Evolutionary conservation across 2,329 filamentous ascomycete genomes (phyloP).

Genomic region (Colletotrichum destructivum): DNA sequence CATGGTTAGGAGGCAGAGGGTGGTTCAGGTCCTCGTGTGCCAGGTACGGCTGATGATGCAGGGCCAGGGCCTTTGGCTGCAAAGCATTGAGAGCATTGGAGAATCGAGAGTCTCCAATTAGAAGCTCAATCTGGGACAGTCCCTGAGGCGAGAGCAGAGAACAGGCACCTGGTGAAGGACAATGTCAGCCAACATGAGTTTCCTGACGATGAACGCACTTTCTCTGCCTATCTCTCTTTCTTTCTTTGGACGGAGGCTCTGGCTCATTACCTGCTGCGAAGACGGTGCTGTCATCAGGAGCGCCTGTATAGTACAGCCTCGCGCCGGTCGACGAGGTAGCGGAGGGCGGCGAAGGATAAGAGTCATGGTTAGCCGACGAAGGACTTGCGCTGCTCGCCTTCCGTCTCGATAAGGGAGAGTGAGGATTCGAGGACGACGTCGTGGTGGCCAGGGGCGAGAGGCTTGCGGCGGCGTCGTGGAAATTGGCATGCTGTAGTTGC

Average conservation of each 20-base stretch:
- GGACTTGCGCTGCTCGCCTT: slow-evolving; percentile 35
- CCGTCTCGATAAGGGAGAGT: slow-evolving; percentile 29
- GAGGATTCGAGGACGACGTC: slow-evolving; percentile 46
- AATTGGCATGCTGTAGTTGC: slow-evolving; percentile 7
- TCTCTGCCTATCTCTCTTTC: no score
- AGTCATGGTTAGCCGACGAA: slow-evolving; percentile 29
- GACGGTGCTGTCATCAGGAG: slow-evolving; percentile 18
- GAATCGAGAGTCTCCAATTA: slow-evolving; percentile 36
- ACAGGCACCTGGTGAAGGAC: slow-evolving; percentile 17
- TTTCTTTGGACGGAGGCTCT: background rate
- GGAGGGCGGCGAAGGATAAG: slow-evolving; percentile 31
- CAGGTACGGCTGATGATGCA: slow-evolving; percentile 13
- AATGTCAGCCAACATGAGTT: slow-evolving; percentile 5
- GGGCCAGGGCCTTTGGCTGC: background rate
- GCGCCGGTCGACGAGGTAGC: slow-evolving; percentile 34
- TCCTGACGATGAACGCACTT: background rate
- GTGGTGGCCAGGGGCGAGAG: slow-evolving; percentile 11
- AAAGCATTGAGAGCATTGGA: slow-evolving; percentile 11
- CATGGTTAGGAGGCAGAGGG: slow-evolving; percentile 36
- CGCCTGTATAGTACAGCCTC: slow-evolving; percentile 31
- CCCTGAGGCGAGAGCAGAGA: slow-evolving; percentile 35
- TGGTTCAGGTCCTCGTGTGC: slow-evolving; percentile 22
- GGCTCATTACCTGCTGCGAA: slow-evolving; percentile 26
- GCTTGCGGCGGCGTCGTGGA: slow-evolving; percentile 3
- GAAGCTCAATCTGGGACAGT: slow-evolving; percentile 27